phyloP scores from a whole-genome alignment of 2,329 filamentous ascomycete genomes.

The Zasmidium angulare region DNA sequence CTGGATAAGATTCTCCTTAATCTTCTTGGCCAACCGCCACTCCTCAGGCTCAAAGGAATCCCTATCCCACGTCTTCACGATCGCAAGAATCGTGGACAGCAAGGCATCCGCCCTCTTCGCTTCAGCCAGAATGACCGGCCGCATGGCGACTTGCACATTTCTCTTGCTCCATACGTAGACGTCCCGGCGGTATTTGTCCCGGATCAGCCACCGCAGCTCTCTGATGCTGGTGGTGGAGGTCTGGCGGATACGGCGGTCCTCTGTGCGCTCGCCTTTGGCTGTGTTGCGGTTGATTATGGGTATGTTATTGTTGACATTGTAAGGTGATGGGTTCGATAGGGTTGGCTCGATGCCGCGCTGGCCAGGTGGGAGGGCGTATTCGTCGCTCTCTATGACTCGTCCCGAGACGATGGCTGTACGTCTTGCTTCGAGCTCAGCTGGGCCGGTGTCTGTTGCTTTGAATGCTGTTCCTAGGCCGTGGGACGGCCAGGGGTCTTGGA shows the following conservation, averaged over 20 bases:
- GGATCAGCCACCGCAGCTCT: not conserved
- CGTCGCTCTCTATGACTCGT: no score
- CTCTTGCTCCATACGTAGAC: conserved; percentile 7
- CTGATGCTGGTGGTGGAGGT: not conserved
- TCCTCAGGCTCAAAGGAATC: conserved; percentile 3
- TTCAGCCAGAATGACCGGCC: not conserved
- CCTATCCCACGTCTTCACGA: conserved; percentile 1
- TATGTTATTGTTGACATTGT: no score
- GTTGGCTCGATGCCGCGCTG: no score
- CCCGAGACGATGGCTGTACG: no score
- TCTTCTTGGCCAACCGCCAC: conserved; percentile 5
- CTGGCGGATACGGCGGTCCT: not conserved
- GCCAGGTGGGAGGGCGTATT: no score
- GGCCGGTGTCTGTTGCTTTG: no score
- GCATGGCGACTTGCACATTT: not conserved
- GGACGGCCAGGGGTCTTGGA: no score
- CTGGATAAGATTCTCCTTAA: not conserved
- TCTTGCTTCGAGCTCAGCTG: no score
- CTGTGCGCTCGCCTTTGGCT: not conserved
- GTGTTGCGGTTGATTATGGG: not conserved
- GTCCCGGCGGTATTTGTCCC: conserved; percentile 3
- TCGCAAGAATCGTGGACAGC: not conserved
- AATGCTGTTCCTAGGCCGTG: no score
- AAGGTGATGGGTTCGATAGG: not conserved
- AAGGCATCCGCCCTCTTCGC: not conserved